A percentile compares a stretch with the other conserved stretches of the same genome.
Conservation (phyloP, 345 rosid species). For the Syzygium grande region DNA sequence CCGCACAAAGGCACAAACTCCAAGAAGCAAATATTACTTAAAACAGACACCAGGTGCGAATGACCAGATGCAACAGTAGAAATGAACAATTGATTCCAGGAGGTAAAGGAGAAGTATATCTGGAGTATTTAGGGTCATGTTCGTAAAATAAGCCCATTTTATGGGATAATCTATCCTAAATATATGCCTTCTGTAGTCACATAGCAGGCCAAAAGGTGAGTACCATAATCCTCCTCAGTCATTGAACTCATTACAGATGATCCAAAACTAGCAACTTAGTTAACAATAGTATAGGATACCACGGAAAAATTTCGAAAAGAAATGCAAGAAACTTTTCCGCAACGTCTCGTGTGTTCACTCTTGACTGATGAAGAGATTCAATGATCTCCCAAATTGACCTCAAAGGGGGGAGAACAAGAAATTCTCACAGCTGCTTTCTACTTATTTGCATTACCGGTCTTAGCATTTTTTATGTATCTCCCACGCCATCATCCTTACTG, state of each 20-base stretch:
- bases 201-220: neutral
- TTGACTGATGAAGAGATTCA: neutral
- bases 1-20: neutral
- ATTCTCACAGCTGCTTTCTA: neutral
- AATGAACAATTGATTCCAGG: neutral
- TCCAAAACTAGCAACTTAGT: neutral
- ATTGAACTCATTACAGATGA: neutral
- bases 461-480: neutral
- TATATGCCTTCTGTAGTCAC: neutral
- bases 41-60: neutral
- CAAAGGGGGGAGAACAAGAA: neutral
- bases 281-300: neutral
- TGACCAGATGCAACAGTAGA: neutral
- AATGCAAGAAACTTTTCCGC: neutral
- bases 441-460: neutral
- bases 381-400: neutral
- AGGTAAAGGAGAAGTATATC: neutral
- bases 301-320: neutral
- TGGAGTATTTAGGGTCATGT: neutral
- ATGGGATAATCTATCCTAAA: neutral
- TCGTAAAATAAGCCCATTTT: neutral
- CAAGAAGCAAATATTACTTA: neutral
- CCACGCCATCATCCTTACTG: neutral
- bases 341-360: neutral
- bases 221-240: neutral